phyloP scores from a whole-genome alignment of 306 rosid species.

The Morella rubra region DNA sequence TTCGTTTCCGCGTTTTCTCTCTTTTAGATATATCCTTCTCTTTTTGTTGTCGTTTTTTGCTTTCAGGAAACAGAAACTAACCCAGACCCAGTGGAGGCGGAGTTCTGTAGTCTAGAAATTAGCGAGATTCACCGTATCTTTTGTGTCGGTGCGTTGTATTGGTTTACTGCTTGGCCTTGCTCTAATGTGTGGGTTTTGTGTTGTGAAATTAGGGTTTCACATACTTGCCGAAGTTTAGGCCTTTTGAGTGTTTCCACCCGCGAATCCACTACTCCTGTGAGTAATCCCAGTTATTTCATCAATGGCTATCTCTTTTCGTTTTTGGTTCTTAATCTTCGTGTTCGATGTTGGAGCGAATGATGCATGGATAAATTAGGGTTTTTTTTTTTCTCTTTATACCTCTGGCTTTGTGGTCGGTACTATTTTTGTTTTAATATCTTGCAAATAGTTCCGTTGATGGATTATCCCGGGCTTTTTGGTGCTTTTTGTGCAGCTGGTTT shows the following conservation, averaged over 20 bases:
- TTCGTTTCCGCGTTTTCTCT: conserved; percentile 1
- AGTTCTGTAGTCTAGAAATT: conserved; percentile 20
- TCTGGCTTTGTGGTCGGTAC: neutral
- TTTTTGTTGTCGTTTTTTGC: conserved; percentile 25
- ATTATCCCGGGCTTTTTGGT: neutral
- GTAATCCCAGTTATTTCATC: conserved; percentile 24
- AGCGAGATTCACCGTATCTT: neutral
- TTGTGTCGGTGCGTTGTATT: conserved; percentile 15
- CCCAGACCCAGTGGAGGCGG: conserved; percentile 8
- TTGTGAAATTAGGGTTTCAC: conserved; percentile 74
- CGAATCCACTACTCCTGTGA: conserved; percentile 45
- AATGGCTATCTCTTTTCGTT: neutral
- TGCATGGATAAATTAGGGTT: neutral
- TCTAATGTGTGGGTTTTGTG: conserved; percentile 48
- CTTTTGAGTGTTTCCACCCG: neutral
- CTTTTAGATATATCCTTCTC: conserved; percentile 17
- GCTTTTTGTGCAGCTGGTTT: neutral
- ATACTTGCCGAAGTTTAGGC: conserved; percentile 21
- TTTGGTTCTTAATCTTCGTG: neutral
- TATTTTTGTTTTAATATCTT: neutral
- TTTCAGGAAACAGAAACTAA: conserved; percentile 45
- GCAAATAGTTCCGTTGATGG: neutral
- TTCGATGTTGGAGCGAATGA: neutral
- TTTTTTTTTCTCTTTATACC: neutral
- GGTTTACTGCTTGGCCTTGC: conserved; percentile 32